Base-by-base conservation (phyloP, 139 green algal genomes). In the Gonium pectorale region DNA sequence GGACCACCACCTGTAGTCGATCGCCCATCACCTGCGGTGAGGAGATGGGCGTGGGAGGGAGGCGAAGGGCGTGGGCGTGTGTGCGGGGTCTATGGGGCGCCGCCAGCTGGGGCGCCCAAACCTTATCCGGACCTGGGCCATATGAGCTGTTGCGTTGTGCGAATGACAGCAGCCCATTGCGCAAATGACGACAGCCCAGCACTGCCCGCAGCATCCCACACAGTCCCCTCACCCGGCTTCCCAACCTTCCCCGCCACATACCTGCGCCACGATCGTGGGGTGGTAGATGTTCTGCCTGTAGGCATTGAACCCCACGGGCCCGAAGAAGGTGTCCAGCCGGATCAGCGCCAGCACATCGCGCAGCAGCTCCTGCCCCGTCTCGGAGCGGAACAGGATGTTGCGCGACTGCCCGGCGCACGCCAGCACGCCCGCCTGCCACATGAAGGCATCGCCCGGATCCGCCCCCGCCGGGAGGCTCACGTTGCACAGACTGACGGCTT, bases 241-340 rank as follows among this genome's bases (percentile, higher is more conserved):
- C 49, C 13, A 56, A 56, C 49, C 13, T 17, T 26, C 13, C 49
- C 13, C 13, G 13, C 13, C 49, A 56, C 49, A 56, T 9, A 79
- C 70, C 70, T 79, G 70, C 8, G 46, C 49, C 13, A 62, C 70
- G 5, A 64, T 64, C 7, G 35, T 33, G 17, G 70, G 43, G n/a
- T 79, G 70, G 17, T 66, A 79, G 31, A 79, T 79, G 70, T 79
- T 79, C 46, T 79, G 70, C 4, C 31, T 46, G 49, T 41, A 66
- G 17, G 26, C 46, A 46, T 79, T 79, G 70, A 79, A 79, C n/a
- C 46, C 46, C 8, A 79, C n/a, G 11, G 70, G 70, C 4, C 70
- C 70, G 52, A 66, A 79, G 46, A 79, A 79, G 8, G 70, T 79
- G 15, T 79, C 70, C n/a, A 79, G 46, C 46, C 64, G 64, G 8